These are phyloP conservation scores for Trametes meyenii DNA, from an alignment of 768 basidiomycete species.

Conservation along the genomic window DNA sequence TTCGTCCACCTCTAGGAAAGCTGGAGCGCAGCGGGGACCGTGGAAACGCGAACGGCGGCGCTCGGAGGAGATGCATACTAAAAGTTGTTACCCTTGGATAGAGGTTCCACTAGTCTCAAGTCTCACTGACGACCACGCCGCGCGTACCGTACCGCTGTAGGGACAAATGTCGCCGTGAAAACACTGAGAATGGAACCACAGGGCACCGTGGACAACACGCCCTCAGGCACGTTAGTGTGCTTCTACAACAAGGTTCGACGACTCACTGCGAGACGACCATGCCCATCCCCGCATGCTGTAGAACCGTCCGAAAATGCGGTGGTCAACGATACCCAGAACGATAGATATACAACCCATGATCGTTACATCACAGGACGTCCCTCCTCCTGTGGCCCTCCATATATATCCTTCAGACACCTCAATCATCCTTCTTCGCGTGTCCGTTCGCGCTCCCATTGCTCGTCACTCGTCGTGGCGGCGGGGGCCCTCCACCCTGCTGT, in stretches of 20 bases:
- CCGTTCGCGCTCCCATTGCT: slow-evolving; percentile 22
- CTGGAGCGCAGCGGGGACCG: background rate
- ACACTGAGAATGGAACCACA: background rate
- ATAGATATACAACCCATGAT: slow-evolving; percentile 10
- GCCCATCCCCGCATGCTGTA: background rate
- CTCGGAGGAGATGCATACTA: no score
- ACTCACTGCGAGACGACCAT: background rate
- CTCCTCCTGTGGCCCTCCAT: background rate
- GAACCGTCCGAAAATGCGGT: background rate
- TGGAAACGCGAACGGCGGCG: background rate
- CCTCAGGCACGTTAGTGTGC: background rate
- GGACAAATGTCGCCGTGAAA: background rate
- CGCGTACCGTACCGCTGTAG: no score
- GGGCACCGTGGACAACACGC: background rate
- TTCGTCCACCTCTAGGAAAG: background rate
- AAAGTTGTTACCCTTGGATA: no score
- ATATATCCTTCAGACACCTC: background rate
- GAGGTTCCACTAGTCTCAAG: background rate
- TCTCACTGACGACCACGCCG: background rate
- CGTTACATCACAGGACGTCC: background rate
- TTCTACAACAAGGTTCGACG: background rate
- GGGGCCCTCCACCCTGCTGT: slow-evolving; percentile 24
- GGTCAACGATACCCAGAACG: slow-evolving; percentile 8
- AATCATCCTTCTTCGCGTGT: slow-evolving; percentile 35
- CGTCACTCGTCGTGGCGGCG: slow-evolving; percentile 9